Evolutionary conservation across 768 basidiomycete genomes (phyloP).

Genomic region (Panus rudis): DNA sequence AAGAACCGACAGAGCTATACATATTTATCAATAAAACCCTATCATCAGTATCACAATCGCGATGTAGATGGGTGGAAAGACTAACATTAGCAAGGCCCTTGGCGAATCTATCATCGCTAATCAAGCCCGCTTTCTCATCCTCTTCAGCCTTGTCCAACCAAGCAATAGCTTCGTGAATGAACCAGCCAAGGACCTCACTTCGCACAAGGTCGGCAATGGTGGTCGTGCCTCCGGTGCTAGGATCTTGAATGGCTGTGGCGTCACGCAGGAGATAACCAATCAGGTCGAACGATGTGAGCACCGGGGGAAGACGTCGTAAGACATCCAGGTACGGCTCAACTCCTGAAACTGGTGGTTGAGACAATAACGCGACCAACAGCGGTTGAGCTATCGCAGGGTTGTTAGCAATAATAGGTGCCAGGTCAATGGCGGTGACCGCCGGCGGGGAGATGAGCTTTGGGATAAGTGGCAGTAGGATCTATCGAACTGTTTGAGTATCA

Average conservation of each 20-base stretch:
- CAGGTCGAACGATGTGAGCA: slow-evolving; percentile 66
- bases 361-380: slow-evolving; percentile 53
- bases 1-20: slow-evolving; percentile 72
- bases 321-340: slow-evolving; percentile 52
- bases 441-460: slow-evolving; percentile 35
- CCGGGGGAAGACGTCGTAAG: slow-evolving; percentile 61
- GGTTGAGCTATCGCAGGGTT: slow-evolving; percentile 69
- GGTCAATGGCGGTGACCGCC: slow-evolving; percentile 61
- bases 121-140: slow-evolving; percentile 59
- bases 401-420: slow-evolving; percentile 55
- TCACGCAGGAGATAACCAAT: slow-evolving; percentile 64
- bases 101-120: slow-evolving; percentile 67
- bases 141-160: slow-evolving; percentile 67
- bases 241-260: slow-evolving; percentile 38
- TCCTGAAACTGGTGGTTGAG: slow-evolving; percentile 20
- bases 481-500: not conserved
- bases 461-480: slow-evolving; percentile 50
- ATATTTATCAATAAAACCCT: not conserved
- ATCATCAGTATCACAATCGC: slow-evolving; percentile 6
- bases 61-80: not conserved
- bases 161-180: slow-evolving; percentile 61
- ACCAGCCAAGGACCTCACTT: slow-evolving; percentile 59
- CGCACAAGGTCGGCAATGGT: slow-evolving; percentile 61
- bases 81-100: slow-evolving; percentile 68
- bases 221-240: slow-evolving; percentile 37